Percentiles rank a stretch among this genome's conserved stretches.
Evolutionary conservation across 306 rosid species (phyloP).

Genomic region (Sechiopsis laciniata): DNA sequence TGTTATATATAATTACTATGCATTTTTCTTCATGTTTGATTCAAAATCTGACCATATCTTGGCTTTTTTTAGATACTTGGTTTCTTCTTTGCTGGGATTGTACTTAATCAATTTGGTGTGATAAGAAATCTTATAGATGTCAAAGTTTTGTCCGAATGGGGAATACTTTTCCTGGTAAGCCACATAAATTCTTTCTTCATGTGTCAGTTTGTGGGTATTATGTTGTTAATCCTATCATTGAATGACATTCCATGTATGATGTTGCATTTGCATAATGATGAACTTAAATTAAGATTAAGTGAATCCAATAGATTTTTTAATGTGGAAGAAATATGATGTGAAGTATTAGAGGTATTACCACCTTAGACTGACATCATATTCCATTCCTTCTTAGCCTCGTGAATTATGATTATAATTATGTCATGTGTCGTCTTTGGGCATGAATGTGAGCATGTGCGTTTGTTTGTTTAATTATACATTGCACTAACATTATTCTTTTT

Average conservation of each 20-base stretch:
- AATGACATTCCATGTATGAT: not conserved
- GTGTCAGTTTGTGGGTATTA: conserved; percentile 14
- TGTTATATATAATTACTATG: not conserved
- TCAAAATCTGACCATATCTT: conserved; percentile 11
- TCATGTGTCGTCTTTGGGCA: not conserved
- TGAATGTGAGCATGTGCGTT: not conserved
- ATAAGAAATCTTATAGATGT: conserved; percentile 89
- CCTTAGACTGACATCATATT: not conserved
- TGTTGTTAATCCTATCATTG: conserved; percentile 1
- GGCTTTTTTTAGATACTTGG: conserved; percentile 73
- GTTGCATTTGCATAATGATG: conserved; percentile 1
- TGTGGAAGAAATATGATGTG: conserved; percentile 10
- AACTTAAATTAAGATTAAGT: not conserved
- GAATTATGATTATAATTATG: not conserved
- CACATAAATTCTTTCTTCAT: conserved; percentile 23
- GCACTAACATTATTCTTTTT: conserved; percentile 21
- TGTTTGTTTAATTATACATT: conserved; percentile 1
- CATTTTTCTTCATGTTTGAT: not conserved
- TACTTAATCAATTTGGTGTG: conserved; percentile 92
- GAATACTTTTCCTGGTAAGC: conserved; percentile 99
- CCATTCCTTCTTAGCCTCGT: not conserved
- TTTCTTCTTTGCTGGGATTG: conserved; percentile 90
- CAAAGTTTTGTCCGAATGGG: conserved; percentile 94
- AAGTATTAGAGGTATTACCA: not conserved
- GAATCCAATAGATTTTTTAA: not conserved